Base-by-base conservation (phyloP, 2,329 filamentous ascomycete species). In the Camillea tinctor region DNA sequence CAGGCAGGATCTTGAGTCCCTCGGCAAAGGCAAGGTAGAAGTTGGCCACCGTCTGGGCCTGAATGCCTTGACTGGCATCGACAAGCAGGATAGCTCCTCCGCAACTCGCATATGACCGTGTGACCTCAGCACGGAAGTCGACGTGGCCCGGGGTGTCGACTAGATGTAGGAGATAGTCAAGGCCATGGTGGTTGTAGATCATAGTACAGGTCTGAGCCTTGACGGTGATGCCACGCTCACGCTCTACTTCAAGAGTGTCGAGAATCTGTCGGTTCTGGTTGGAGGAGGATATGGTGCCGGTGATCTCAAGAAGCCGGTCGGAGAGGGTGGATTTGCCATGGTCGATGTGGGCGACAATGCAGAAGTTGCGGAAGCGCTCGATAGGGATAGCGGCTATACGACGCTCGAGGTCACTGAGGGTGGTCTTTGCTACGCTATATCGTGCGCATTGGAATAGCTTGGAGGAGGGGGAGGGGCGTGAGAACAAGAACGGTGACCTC, bases 161-260 rank as follows among this genome's bases (percentile, higher is more conserved):
- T 24, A 99, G 83, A 76, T 99, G 95, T 26, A 99, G 82, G 59
- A 99, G 83, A 74, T 98, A 98, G 75, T 99, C 95, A 30, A 90
- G 80, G 17, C 91, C 93, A 19, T 89, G 80, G 77, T 97, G 82
- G 24, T 90, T 92, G 80, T 97, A 97, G 56, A 99, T 85, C 95
- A 99, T 99, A 58, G 90, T 95, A 77, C 95, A 98, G 59, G 95
- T 98, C 80, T 99, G 95, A 58, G 95, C 95, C 80, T 99, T 99
- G 74, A 99, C 95, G 0, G 95, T 99, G 74, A 99, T 99, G 63
- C 95, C 95, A 48, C 95, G 87, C 77, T 98, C 93, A 55, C 95
- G 84, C 79, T 99, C 95, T 58, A 99, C 95, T 74, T 99, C 95
- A 40, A 99, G 85, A 75, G 97, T 97, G 77, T 99, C 95, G 65